Base-by-base conservation (phyloP, 2,329 filamentous ascomycete species). In the Fonsecaea multimorphosa region DNA sequence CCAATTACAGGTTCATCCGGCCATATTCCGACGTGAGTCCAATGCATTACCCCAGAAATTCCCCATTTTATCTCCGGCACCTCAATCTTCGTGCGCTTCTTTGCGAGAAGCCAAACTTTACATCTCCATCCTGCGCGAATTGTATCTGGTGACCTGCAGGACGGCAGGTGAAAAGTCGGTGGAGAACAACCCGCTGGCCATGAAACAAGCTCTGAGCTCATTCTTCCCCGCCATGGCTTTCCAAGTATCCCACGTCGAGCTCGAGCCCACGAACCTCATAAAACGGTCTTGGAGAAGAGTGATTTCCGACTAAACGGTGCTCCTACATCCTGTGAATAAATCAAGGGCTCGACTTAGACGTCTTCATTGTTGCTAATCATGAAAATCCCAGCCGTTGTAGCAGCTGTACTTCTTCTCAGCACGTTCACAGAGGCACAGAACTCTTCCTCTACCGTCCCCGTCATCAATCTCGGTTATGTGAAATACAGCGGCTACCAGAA, bases 401-500 rank as follows among this genome's bases (percentile, higher is more conserved):
- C 38, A 3, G n/a, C 29, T 7, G 40, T 58, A 2, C 36, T 63
- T 22, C 12, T 22, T 31, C 61, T 63, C 44, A 40, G 2, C 29
- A 11, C 31, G 3, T 57, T 51, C 29, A 24, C 54, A 7, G 2
- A 63, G 6, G 61, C 61, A 19, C 61, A 63, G 44, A 14, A 31
- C 1, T 57, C 64, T 29, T 58, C 54, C 14, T 52, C 64, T 1
- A 58, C 44, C 22, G 51, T 58, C 31, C 64, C 64, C 6, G 60
- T 63, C 24, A 55, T 66, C 29, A 54, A 66, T 51, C 59, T 66
- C 34, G 60, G 60, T 11, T 66, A 66, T 53, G 64, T 63, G 16
- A 63, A 59, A 49, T 66, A 66, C 46, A 58, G 54, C 31, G 64
- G 64, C 38, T 54, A 63, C 44, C 59, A 58, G 40, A 66, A 66